These are phyloP conservation scores for Clitopilus passeckerianus DNA, from an alignment of 768 basidiomycete species.

Conservation along the genomic window DNA sequence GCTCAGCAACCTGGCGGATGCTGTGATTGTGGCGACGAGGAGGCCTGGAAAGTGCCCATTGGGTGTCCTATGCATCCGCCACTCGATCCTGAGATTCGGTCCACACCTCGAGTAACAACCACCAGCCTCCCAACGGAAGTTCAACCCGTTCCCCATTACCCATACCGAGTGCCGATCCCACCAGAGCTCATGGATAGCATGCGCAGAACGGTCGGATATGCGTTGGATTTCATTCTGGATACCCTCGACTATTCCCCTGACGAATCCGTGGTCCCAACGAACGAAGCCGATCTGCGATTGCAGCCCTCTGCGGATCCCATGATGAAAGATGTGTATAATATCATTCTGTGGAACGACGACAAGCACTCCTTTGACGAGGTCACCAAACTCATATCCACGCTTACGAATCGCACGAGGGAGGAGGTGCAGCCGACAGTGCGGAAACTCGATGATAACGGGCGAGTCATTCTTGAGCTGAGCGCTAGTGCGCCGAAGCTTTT, in stretches of 20 bases:
- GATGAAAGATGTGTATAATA: conserved; percentile 73
- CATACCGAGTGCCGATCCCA: conserved; percentile 51
- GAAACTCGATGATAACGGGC: conserved; percentile 72
- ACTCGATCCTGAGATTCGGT: conserved; percentile 19
- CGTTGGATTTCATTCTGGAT: conserved; percentile 79
- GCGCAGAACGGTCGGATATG: conserved; percentile 67
- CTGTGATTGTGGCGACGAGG: conserved; percentile 91
- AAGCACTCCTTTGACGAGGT: conserved; percentile 93
- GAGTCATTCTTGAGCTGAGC: conserved; percentile 80
- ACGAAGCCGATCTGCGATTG: conserved; percentile 65
- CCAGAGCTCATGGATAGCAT: conserved; percentile 71
- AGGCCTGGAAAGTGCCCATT: conserved; percentile 74
- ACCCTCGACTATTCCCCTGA: conserved; percentile 81
- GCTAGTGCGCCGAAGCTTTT: conserved; percentile 49
- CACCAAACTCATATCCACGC: conserved; percentile 62
- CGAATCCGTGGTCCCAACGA: conserved; percentile 61
- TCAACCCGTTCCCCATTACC: conserved; percentile 57
- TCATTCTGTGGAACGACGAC: conserved; percentile 96
- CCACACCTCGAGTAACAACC: conserved; percentile 37
- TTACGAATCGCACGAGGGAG: conserved; percentile 44
- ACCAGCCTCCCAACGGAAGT: conserved; percentile 43
- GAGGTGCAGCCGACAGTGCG: conserved; percentile 55
- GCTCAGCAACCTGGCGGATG: conserved; percentile 89
- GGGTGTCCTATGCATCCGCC: conserved; percentile 76
- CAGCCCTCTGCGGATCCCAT: conserved; percentile 77